A percentile compares a stretch with the other conserved stretches of the same genome.
These are phyloP conservation scores for Trypanosomatidae sp. DNA, from an alignment of 208 protist genomes.

Conservation along the genomic window DNA sequence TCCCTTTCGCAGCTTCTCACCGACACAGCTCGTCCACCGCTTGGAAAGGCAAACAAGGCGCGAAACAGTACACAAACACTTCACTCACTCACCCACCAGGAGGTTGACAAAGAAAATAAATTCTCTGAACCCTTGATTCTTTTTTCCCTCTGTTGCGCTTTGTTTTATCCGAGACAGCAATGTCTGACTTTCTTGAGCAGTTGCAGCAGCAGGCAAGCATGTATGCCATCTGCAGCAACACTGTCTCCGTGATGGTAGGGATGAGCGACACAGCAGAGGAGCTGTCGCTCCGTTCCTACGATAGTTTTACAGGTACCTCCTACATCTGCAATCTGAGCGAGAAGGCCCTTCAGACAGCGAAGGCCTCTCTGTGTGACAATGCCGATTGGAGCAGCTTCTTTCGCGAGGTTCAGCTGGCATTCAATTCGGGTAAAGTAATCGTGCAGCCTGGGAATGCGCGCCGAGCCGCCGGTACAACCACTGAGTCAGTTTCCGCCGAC, in stretches of 20 bases:
- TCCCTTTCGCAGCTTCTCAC: neutral
- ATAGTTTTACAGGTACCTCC: conserved; percentile 27
- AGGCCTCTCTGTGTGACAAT: conserved; percentile 33
- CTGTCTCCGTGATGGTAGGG: conserved; percentile 55
- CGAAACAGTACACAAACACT: neutral
- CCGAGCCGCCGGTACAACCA: neutral
- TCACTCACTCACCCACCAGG: neutral
- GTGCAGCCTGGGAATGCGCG: conserved; percentile 6
- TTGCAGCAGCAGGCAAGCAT: conserved; percentile 54
- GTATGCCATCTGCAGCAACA: conserved; percentile 43
- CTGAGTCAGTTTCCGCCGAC: conserved; percentile 8
- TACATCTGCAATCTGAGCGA: conserved; percentile 63
- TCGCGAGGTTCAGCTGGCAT: conserved; percentile 37
- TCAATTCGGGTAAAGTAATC: conserved; percentile 37
- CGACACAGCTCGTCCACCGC: neutral
- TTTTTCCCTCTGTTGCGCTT: neutral
- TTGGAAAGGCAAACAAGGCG: neutral
- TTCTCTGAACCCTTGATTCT: neutral
- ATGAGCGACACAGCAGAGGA: conserved; percentile 54
- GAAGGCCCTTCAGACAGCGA: conserved; percentile 30
- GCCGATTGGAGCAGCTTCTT: conserved; percentile 71
- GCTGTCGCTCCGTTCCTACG: conserved; percentile 54
- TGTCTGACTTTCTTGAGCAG: conserved; percentile 44
- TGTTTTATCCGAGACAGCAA: neutral
- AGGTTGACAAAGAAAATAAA: neutral